Conservation (phyloP, 2,329 filamentous ascomycete genomes). For the Colletotrichum filicis region DNA sequence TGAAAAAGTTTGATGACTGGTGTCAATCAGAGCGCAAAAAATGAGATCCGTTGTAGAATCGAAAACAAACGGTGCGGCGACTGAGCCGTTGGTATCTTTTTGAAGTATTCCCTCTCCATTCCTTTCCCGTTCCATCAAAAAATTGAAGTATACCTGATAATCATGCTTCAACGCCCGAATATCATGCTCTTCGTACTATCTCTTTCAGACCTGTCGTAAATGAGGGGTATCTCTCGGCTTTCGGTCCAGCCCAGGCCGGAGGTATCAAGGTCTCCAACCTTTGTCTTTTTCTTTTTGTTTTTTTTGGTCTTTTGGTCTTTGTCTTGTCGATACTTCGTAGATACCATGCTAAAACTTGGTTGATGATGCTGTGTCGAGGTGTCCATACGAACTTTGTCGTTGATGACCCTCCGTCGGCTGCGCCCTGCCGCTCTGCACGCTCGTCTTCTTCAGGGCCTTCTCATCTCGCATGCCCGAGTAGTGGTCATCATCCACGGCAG, state of each 20-base stretch:
- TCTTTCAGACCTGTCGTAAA: slow-evolving; percentile 33
- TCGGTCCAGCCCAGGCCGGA: slow-evolving; percentile 36
- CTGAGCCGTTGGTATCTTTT: slow-evolving; percentile 34
- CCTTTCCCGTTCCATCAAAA: neutral
- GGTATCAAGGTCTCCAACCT: slow-evolving; percentile 19
- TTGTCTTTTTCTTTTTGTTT: neutral
- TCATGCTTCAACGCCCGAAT: slow-evolving; percentile 22
- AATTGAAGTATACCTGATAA: neutral
- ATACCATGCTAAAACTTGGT: slow-evolving; percentile 27
- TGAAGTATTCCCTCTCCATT: slow-evolving; percentile 9
- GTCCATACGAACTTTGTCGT: slow-evolving; percentile 49
- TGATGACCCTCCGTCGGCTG: slow-evolving; percentile 43
- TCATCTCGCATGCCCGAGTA: slow-evolving; percentile 40
- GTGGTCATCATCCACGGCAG: slow-evolving; percentile 37
- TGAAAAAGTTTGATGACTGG: neutral
- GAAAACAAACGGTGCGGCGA: slow-evolving; percentile 29
- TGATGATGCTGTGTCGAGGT: slow-evolving; percentile 41
- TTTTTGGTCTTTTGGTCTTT: neutral
- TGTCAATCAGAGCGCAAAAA: slow-evolving; percentile 18
- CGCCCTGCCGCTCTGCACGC: slow-evolving; percentile 36
- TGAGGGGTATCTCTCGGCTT: slow-evolving; percentile 36
- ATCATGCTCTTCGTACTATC: slow-evolving; percentile 24
- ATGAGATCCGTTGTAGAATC: slow-evolving; percentile 29
- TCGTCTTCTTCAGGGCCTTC: slow-evolving; percentile 37
- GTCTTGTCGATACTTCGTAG: neutral